Percentiles rank a stretch among this genome's conserved stretches.
These are phyloP conservation scores for Alternaria sp. DNA, from an alignment of 2,329 filamentous ascomycete genomes.

Conservation along the genomic window DNA sequence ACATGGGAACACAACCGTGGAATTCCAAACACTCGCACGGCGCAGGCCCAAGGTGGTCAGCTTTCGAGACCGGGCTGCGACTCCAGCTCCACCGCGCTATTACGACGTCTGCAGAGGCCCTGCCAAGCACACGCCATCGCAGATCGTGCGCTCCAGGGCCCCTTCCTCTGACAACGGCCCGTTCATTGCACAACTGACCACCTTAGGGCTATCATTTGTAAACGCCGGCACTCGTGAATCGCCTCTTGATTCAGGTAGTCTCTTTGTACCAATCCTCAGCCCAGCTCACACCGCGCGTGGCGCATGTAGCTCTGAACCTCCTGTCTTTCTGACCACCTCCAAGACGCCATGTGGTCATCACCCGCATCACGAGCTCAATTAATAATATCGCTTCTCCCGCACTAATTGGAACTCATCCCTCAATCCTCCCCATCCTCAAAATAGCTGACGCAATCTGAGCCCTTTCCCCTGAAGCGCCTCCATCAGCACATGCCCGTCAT, in stretches of 20 bases:
- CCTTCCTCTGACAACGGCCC: background rate
- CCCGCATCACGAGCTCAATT: background rate
- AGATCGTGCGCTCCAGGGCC: conserved; percentile 10
- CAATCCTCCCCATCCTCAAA: background rate
- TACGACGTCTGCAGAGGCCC: conserved; percentile 12
- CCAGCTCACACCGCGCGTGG: background rate
- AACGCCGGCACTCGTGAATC: background rate
- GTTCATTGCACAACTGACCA: background rate
- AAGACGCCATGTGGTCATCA: background rate
- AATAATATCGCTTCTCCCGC: background rate
- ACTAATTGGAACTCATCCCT: background rate
- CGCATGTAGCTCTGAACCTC: background rate
- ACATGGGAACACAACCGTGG: background rate
- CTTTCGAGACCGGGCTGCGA: conserved; percentile 19
- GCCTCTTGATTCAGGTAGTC: background rate
- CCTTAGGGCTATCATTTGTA: background rate
- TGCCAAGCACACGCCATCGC: conserved; percentile 23
- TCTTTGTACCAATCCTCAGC: background rate
- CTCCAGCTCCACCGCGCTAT: conserved; percentile 21
- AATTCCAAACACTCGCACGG: conserved; percentile 1
- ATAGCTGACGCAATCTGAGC: background rate
- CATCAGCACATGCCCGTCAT: conserved; percentile 8
- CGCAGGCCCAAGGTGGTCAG: conserved; percentile 13
- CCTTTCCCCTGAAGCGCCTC: conserved; percentile 4
- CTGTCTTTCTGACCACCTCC: conserved; percentile 4